Evolutionary conservation across 2,329 filamentous ascomycete species (phyloP).

Genomic region (Scedosporium minutisporum): DNA sequence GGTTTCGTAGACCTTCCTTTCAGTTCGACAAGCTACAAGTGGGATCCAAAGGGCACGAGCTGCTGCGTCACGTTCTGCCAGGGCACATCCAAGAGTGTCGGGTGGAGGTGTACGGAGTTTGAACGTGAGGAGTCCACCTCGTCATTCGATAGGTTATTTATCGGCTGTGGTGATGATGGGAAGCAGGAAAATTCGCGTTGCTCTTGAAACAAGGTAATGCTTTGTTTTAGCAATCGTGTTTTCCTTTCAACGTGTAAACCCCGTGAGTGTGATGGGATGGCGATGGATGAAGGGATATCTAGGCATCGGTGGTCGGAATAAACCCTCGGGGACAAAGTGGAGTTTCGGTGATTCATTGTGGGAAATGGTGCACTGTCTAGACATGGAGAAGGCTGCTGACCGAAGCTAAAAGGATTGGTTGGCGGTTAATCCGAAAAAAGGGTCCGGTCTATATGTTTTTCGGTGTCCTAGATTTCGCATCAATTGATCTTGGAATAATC

Average conservation of each 20-base stretch:
- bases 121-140: slow-evolving; percentile 2
- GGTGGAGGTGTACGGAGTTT: slow-evolving; percentile 7
- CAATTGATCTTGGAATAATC: no score
- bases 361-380: no score
- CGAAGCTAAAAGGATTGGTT: no score
- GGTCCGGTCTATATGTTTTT: no score
- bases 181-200: slow-evolving; percentile 5
- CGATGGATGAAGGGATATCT: background rate
- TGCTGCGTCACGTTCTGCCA: slow-evolving; percentile 9
- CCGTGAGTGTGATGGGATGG: background rate
- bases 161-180: slow-evolving; percentile 1
- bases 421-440: no score
- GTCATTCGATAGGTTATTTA: slow-evolving; percentile 2
- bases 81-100: background rate
- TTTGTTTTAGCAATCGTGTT: background rate
- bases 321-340: no score
- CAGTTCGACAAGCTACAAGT: slow-evolving; percentile 8
- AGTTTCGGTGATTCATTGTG: no score
- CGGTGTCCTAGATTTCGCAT: no score
- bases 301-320: no score
- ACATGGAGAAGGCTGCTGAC: no score
- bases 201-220: background rate
- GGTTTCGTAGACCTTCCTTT: slow-evolving; percentile 8
- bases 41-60: slow-evolving; percentile 2
- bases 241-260: background rate